Conservation (phyloP, 2,329 filamentous ascomycete genomes). For the Diplodia seriata region DNA sequence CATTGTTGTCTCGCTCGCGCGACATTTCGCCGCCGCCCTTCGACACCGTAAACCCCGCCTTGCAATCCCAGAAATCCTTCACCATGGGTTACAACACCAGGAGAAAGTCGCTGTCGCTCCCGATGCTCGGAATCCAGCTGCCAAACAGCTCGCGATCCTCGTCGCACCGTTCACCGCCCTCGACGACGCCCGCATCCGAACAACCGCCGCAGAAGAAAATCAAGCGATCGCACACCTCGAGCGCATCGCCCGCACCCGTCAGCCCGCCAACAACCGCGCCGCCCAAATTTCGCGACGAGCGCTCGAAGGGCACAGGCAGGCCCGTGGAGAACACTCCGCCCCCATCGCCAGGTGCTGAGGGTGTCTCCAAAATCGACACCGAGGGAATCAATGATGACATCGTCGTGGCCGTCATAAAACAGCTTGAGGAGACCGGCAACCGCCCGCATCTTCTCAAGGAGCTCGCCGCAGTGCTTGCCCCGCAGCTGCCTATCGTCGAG, state of each 20-base stretch:
- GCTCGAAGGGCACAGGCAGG: constrained; percentile 54
- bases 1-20: constrained; percentile 30
- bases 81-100: constrained; percentile 94
- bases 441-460: constrained; percentile 95
- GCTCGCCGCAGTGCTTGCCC: constrained; percentile 79
- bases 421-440: constrained; percentile 88
- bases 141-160: constrained; percentile 62
- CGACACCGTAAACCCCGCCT: constrained; percentile 36
- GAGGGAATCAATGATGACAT: constrained; percentile 93
- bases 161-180: constrained; percentile 62
- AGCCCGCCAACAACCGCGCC: constrained; percentile 54
- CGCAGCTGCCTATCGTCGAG: constrained; percentile 81
- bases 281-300: constrained; percentile 56
- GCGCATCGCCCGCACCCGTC: constrained; percentile 49
- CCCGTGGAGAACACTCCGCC: constrained; percentile 76
- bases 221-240: constrained; percentile 75
- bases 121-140: constrained; percentile 90
- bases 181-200: constrained; percentile 64
- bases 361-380: constrained; percentile 70
- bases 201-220: constrained; percentile 64
- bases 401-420: constrained; percentile 86
- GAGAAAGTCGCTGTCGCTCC: constrained; percentile 91
- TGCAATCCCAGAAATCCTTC: constrained; percentile 22
- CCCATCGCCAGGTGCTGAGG: constrained; percentile 69
- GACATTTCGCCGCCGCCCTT: constrained; percentile 42